These are phyloP conservation scores for Elongisporangium undulatum DNA, from an alignment of 352 stramenopile genomes.

Conservation along the genomic window DNA sequence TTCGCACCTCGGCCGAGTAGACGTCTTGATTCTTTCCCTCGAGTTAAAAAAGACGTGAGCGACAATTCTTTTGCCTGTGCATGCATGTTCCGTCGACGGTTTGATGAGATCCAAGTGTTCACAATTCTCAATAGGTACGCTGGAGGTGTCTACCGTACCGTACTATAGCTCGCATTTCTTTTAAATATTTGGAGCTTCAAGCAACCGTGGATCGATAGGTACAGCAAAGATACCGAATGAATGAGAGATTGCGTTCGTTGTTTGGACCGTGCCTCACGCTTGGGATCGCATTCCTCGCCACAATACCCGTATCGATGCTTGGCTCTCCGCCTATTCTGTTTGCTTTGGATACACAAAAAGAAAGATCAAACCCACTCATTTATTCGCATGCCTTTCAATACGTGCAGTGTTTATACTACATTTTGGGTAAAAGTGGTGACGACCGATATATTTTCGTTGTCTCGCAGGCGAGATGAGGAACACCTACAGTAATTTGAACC, in stretches of 20 bases:
- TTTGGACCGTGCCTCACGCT: background rate
- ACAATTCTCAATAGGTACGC: background rate
- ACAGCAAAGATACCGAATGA: background rate
- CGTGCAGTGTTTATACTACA: background rate
- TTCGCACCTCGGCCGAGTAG: background rate
- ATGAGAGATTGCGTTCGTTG: background rate
- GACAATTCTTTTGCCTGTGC: background rate
- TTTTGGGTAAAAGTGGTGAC: background rate
- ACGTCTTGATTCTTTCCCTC: background rate
- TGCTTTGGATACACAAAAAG: background rate
- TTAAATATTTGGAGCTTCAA: background rate
- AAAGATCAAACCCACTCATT: no score
- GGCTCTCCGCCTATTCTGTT: no score
- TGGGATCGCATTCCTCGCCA: no score
- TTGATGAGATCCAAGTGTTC: background rate
- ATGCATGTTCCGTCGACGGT: background rate
- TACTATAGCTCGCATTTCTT: background rate
- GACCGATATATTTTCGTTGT: background rate
- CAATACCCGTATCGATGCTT: no score
- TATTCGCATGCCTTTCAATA: no score
- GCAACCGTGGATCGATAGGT: background rate
- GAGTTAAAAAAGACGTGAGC: background rate
- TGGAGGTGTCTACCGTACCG: background rate
- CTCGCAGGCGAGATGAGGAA: background rate
- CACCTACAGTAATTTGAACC: background rate